Base-by-base conservation (phyloP, 768 basidiomycete genomes). In the Rhodotorula toruloides region DNA sequence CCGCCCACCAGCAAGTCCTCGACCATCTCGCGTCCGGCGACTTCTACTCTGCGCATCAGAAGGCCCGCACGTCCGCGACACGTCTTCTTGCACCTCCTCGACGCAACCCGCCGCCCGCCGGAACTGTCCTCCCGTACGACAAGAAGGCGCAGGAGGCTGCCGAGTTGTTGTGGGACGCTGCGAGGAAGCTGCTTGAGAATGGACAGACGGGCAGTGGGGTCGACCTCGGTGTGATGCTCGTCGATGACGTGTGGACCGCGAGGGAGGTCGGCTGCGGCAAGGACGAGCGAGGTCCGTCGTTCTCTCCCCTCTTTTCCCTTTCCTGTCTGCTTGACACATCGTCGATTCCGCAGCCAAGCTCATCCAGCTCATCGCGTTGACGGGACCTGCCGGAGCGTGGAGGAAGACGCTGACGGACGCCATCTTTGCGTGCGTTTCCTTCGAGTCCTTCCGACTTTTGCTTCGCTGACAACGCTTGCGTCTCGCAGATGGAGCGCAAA, bases 31-130 rank as follows among this genome's bases (percentile, higher is more conserved):
- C 82, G 10, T 80, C 81, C 16, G 84, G 86, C 16, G 90, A 91
- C 42, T 78, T 83, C 21, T 96, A 96, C 77, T 90, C 92, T 67
- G 93, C 93, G 0, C 94, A 97, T 74, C 93, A 97, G 78, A 97
- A 97, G 79, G 91, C 92, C 16, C 85, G 94, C 34, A 97, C 93
- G 25, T 96, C 94, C 71, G 91, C 91, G 9, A 86, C 92, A 7
- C 83, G 93, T 73, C 73, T 80, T n/a, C 72, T 76, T 54, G 69
- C 68, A 48, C 54, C 63, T 31, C 54, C 65, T 17, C 61, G 61
- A 34, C 56, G 62, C 4, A 59, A 53, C 12, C 37, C 60, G 0
- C 62, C 65, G 5, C 48, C 65, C 0, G 3, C 58, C 9, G 31
- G 56, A 5, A 32, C 56, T 3, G 81, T 82, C 56, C 91, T 91